phyloP scores from a whole-genome alignment of 306 rosid genomes.

The Medicago arabica region DNA sequence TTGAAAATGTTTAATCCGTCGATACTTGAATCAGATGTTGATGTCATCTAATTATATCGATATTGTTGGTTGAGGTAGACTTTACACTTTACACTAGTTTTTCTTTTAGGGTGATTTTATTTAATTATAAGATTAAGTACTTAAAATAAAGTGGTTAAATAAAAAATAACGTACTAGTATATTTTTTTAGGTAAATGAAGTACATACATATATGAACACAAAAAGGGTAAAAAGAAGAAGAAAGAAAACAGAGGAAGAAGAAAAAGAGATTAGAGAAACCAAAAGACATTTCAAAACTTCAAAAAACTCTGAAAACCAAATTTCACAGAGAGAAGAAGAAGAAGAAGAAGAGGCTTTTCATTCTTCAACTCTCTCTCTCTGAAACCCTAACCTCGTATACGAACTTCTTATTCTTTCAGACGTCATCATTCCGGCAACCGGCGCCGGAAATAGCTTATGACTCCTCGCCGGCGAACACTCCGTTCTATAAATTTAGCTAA shows the following conservation, averaged over 20 bases:
- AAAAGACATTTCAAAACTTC: constrained; percentile 41
- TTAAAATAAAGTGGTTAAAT: not conserved
- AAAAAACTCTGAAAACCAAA: constrained; percentile 18
- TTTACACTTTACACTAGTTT: too few relatives aligned
- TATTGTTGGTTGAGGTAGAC: too few relatives aligned
- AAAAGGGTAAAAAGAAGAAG: not conserved
- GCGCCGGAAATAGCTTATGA: constrained; percentile 50
- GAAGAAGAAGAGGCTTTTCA: constrained; percentile 35
- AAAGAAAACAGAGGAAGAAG: not conserved
- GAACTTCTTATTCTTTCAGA: constrained; percentile 29
- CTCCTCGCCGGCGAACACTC: constrained; percentile 40
- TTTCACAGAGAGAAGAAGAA: constrained; percentile 1
- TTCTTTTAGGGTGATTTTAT: too few relatives aligned
- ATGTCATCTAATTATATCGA: too few relatives aligned
- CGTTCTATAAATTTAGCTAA: constrained; percentile 30
- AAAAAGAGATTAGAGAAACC: constrained; percentile 42
- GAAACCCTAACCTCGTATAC: constrained; percentile 48
- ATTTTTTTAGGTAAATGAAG: not conserved
- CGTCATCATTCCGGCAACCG: constrained; percentile 36
- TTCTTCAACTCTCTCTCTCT: constrained; percentile 27
- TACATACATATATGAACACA: not conserved
- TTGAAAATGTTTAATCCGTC: too few relatives aligned
- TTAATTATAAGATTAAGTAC: not conserved
- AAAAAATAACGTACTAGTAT: not conserved
- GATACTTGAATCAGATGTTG: too few relatives aligned